A percentile compares a stretch with the other conserved stretches of the same genome.
phyloP scores from a whole-genome alignment of 73 alveolate genomes.

The Blepharisma japonicum region DNA sequence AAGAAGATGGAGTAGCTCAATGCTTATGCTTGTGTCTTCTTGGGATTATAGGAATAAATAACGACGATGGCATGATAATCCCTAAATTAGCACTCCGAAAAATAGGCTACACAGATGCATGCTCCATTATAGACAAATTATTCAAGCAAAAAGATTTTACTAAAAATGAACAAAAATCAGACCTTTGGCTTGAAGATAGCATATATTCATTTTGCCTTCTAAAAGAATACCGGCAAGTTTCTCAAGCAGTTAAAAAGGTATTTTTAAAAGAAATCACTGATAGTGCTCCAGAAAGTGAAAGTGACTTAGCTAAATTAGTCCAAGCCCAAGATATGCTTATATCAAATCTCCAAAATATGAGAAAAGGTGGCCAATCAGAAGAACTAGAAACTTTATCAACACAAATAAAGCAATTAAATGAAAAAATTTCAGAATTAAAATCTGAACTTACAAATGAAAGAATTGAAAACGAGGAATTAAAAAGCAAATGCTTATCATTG shows the following conservation, averaged over 20 bases:
- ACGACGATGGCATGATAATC: neutral
- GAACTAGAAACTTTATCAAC: neutral
- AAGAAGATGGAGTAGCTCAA: neutral
- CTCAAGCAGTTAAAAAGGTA: neutral
- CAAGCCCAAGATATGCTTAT: neutral
- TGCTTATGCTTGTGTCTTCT: neutral
- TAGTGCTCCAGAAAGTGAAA: conserved; percentile 2
- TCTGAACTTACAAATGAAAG: neutral
- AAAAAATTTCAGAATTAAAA: neutral
- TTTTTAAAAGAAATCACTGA: conserved; percentile 14
- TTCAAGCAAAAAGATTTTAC: neutral
- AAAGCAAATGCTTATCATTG: neutral
- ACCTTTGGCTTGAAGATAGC: neutral
- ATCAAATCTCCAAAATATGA: neutral
- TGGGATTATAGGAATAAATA: neutral
- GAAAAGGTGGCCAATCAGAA: neutral
- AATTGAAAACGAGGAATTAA: neutral
- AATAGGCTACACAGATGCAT: neutral
- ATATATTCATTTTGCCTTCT: neutral
- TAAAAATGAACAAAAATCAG: neutral
- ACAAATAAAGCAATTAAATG: neutral
- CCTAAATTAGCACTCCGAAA: neutral
- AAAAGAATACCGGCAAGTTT: neutral
- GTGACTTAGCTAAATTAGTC: neutral
- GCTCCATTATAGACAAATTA: neutral